phyloP scores from a whole-genome alignment of 345 rosid species.

The Psidium guajava region DNA sequence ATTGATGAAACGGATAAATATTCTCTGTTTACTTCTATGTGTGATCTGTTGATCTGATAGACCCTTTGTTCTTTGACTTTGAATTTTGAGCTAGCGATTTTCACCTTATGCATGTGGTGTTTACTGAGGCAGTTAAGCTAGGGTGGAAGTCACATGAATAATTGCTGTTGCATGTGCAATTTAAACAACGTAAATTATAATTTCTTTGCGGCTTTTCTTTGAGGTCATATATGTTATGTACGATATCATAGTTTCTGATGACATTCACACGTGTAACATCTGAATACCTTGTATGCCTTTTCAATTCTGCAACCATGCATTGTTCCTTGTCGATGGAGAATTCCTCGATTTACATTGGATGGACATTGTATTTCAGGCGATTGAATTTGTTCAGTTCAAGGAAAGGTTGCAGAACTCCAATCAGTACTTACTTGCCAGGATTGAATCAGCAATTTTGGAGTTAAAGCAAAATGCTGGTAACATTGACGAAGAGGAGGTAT shows the following conservation, averaged over 20 bases:
- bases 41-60: background rate
- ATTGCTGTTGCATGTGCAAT: background rate
- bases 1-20: background rate
- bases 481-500: conserved; percentile 42
- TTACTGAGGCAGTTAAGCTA: background rate
- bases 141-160: background rate
- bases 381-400: conserved; percentile 94
- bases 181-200: background rate
- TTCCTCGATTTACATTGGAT: background rate
- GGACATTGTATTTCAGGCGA: conserved; percentile 44
- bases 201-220: background rate
- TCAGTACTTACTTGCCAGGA: conserved; percentile 66
- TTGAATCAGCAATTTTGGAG: conserved; percentile 65
- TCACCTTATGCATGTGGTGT: background rate
- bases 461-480: conserved; percentile 67
- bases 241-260: background rate
- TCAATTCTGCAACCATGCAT: background rate
- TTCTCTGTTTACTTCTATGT: background rate
- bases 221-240: background rate
- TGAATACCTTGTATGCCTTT: background rate
- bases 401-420: conserved; percentile 69
- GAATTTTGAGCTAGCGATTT: background rate
- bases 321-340: background rate
- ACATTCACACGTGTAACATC: background rate
- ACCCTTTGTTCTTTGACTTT: background rate